phyloP scores from a whole-genome alignment of 1,284 basidiomycete species.

The Ustilago vetiveriae region DNA sequence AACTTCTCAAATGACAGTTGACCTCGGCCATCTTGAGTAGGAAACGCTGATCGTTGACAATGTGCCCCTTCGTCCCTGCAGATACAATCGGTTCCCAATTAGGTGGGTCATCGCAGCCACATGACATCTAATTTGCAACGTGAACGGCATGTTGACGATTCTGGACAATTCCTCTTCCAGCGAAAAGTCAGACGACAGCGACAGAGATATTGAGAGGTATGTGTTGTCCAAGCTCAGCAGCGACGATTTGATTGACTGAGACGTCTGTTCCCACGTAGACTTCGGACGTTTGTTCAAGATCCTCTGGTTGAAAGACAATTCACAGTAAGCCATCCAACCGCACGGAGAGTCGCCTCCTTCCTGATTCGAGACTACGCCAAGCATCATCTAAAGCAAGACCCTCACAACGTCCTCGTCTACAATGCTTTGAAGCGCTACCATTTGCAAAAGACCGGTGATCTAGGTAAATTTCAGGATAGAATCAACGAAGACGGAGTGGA shows the following conservation, averaged over 20 bases:
- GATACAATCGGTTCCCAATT: background rate
- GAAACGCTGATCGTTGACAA: no score
- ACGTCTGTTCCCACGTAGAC: background rate
- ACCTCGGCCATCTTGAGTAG: no score
- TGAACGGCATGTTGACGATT: no score
- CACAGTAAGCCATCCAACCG: background rate
- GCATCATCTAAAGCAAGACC: background rate
- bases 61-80: background rate
- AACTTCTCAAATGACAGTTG: no score
- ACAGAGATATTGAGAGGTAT: background rate
- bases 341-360: background rate
- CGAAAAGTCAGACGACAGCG: background rate
- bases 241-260: background rate
- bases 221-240: background rate
- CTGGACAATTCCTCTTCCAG: no score
- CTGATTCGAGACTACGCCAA: conserved; percentile 7
- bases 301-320: background rate
- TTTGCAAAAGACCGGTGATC: background rate
- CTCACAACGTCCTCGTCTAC: conserved; percentile 1
- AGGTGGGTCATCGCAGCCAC: background rate
- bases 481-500: no score
- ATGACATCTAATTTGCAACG: no score
- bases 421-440: background rate
- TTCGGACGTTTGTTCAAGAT: background rate
- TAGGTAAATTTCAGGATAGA: no score